A percentile compares a stretch with the other conserved stretches of the same genome.
phyloP scores from a whole-genome alignment of 257 asterid genomes.

The Verbascum thapsus region DNA sequence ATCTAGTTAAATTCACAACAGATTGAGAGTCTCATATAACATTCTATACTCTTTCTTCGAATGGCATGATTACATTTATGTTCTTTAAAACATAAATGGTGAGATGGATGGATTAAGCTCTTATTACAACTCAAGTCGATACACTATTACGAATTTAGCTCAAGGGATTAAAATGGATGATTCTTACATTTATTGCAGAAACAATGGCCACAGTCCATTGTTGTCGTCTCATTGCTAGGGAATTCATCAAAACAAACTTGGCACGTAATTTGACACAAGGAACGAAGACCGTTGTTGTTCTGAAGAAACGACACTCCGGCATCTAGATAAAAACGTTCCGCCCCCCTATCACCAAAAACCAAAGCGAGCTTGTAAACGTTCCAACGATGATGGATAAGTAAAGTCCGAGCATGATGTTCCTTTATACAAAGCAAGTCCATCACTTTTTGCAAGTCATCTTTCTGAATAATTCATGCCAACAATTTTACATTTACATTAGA shows the following conservation, averaged over 20 bases:
- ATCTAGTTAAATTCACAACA: not conserved
- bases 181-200: slow-evolving; percentile 67
- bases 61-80: too few relatives aligned
- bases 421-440: slow-evolving; percentile 56
- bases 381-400: slow-evolving; percentile 68
- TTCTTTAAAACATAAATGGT: too few relatives aligned
- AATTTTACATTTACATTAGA: not conserved
- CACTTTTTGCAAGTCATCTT: slow-evolving; percentile 49
- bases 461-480: slow-evolving; percentile 35
- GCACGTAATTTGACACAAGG: slow-evolving; percentile 35
- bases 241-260: slow-evolving; percentile 55
- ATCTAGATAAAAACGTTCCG: slow-evolving; percentile 39
- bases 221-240: slow-evolving; percentile 37
- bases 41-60: too few relatives aligned
- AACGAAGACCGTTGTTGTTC: slow-evolving; percentile 18
- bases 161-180: not conserved
- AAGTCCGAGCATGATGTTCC: slow-evolving; percentile 56
- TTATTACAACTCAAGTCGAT: too few relatives aligned
- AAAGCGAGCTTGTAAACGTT: slow-evolving; percentile 41
- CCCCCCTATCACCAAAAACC: slow-evolving; percentile 51
- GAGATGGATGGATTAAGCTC: not conserved
- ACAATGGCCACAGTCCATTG: slow-evolving; percentile 67
- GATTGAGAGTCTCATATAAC: not conserved
- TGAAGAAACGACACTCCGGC: slow-evolving; percentile 48
- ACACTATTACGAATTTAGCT: not conserved